Base-by-base conservation (phyloP, 2,329 filamentous ascomycete species). In the Tricladium varicosporioides region DNA sequence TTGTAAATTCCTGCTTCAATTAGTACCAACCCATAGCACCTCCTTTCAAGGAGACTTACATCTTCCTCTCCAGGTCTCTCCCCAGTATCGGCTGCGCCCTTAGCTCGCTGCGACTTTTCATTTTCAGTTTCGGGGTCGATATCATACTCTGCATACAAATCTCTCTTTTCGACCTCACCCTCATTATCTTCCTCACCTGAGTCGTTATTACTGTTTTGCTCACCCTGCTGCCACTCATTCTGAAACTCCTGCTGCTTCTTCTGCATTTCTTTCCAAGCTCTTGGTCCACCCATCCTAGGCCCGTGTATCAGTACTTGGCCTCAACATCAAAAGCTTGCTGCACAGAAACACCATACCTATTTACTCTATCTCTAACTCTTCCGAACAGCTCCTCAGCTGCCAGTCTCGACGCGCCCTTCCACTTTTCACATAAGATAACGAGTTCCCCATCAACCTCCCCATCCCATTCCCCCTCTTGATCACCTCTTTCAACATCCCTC, bases 301-400 rank as follows among this genome's bases (percentile, higher is more conserved):
- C n/a, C n/a, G n/a, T n/a, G n/a, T n/a, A n/a, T n/a, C n/a, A n/a
- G n/a, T n/a, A n/a, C n/a, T n/a, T n/a, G n/a, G n/a, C n/a, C n/a
- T n/a, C n/a, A n/a, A n/a, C n/a, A n/a, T n/a, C n/a, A n/a, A n/a
- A n/a, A n/a, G n/a, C 40, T 15, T 10, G 42, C 11, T 47, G 14
- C 14, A 47, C 36, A 15, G 11, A 16, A 10, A 16, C 8, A 33
- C 63, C 62, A 50, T 60, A 71, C 63, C 80, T 74, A 64, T 82
- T 76, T 36, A 88, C 77, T 53, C 83, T 73, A 68, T 86, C 83
- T 60, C 79, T 78, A 18, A 86, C 83, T 16, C 76, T 73, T 19
- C 73, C 76, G 69, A 87, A 90, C 10, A 89, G 72, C 65, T 88
- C 85, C 63, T 91, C 87, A 1, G 87, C 87, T 5, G 85, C 86